Evolutionary conservation across 495 filamentous ascomycete species (phyloP), one percentile per base, ranked within the genome.

Genomic region (Aspergillus kassunensis): DNA sequence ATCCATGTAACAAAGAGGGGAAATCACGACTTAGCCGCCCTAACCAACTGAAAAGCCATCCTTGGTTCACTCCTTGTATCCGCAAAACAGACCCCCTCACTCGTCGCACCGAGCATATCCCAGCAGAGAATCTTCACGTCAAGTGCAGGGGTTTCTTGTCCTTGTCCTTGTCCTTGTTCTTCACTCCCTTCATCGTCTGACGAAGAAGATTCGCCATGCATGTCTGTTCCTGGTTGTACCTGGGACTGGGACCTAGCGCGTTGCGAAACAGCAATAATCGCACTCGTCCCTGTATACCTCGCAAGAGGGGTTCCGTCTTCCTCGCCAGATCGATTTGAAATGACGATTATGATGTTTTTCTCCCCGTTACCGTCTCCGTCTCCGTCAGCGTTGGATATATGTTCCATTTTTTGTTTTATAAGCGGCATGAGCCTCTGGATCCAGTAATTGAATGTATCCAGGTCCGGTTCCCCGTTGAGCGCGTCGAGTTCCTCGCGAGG

Each of bases 391-490:
- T 69, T 65, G n/a, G 37, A 37, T 7, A 53, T 40, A 53, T 71
- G 74, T 19, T 77, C 71, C 37, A 77, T 73, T 34, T 70, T 63
- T 44, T 61, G 60, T 35, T 75, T 68, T 11, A 92, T 73, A 0
- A 97, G 61, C 2, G 92, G 91, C 60, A 83, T 79, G 34, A 97
- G 74, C 36, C 92, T 75, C 56, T 84, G 82, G n/a, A 95, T 70
- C 93, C 93, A 98, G 69, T 96, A 98, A 19, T 81, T 80, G 49
- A 96, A 75, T 0, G 90, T 95, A 46, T 89, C 82, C 62, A 88
- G 67, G 54, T 96, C 90, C 8, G 90, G 87, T 54, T 85, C 74
- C 1, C 49, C 73, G 66, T 69, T 64, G 53, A 67, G 68, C 54
- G 58, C 66, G 71, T 37, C 68, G n/a, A 75, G 63, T 34, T 66